These are phyloP conservation scores for Fusarium sublunatum DNA, from an alignment of 2,329 filamentous ascomycete species.

Conservation along the genomic window DNA sequence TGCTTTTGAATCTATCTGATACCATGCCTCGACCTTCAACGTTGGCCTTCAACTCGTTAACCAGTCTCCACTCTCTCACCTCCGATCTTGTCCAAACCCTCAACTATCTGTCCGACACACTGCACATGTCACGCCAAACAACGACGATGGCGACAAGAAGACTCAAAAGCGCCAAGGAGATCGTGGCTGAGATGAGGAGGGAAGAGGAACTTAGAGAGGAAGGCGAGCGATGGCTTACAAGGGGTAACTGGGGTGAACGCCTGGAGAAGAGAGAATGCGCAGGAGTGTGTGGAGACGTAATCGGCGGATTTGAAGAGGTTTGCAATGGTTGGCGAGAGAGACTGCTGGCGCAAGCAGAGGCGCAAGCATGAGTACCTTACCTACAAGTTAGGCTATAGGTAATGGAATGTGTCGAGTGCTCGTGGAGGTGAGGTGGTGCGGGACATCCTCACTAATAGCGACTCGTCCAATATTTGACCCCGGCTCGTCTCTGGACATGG, in stretches of 20 bases:
- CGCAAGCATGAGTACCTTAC: conserved; percentile 50
- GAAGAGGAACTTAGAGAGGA: conserved; percentile 87
- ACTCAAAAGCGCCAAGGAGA: conserved; percentile 83
- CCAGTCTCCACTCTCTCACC: conserved; percentile 76
- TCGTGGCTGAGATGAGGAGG: conserved; percentile 84
- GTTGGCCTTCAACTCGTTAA: conserved; percentile 72
- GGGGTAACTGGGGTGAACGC: conserved; percentile 84
- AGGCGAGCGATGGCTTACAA: conserved; percentile 82
- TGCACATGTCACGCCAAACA: conserved; percentile 94
- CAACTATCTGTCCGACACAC: conserved; percentile 86
- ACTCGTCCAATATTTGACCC: conserved; percentile 14
- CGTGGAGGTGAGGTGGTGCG: conserved; percentile 19
- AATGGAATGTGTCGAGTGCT: conserved; percentile 7
- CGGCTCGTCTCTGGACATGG: conserved; percentile 17
- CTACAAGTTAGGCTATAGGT: neutral
- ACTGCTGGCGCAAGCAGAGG: conserved; percentile 73
- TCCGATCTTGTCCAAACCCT: conserved; percentile 81
- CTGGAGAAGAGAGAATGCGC: conserved; percentile 83
- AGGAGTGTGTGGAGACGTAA: conserved; percentile 84
- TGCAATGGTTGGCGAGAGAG: conserved; percentile 86
- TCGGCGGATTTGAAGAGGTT: conserved; percentile 91
- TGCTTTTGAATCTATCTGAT: conserved; percentile 73
- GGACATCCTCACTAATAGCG: conserved; percentile 24
- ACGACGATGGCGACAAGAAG: conserved; percentile 83
- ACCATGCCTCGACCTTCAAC: conserved; percentile 74